Base-by-base conservation (phyloP, 2,329 filamentous ascomycete genomes). In the Phaeomoniella chlamydospora region DNA sequence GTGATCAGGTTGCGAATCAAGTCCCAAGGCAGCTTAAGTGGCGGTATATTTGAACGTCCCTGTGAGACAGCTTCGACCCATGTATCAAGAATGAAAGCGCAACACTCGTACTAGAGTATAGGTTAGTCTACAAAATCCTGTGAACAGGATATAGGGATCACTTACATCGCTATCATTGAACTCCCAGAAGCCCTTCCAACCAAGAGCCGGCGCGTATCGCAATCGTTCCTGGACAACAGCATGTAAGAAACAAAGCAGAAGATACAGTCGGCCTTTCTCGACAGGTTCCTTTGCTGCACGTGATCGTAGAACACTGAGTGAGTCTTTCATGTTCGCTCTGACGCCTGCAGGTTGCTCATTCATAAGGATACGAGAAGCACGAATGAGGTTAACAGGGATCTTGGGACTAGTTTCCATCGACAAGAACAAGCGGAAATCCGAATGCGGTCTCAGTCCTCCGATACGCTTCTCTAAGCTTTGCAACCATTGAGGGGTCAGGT, bases 181-280 rank as follows among this genome's bases (percentile, higher is more conserved):
- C 60, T 98, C 92, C 90, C 92, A 98, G 70, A 94, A 94, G 37
- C 86, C 85, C 65, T 93, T 94, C 90, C 90, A 98, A 41, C 90
- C 90, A 37, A 98, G 67, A 39, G 72, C 88, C 1, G 90, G 92
- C 15, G 88, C 87, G 56, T 98, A 98, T 43, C 90, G 80, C 43
- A 98, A 67, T 48, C 92, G 72, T 58, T 98, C 90, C 57, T 98
- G 90, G 9, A 94, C 77, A 26, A 98, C 87, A 4, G 90, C 92
- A 54, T 98, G 90, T 48, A 98, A 56, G 71, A 98, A 96, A 3
- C 82, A 90, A 26, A 98, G 70, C 34, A 98, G 67, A 33, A 98
- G 69, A 52, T 98, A 96, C 36, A 98, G 64, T 44, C 92, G 76
- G 15, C 80, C 77, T 53, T 90, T 83, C 61, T 98, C 90, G 6